Evolutionary conservation across 106 monocot species (phyloP).

Genomic region (Alisma plantagoaquatica): DNA sequence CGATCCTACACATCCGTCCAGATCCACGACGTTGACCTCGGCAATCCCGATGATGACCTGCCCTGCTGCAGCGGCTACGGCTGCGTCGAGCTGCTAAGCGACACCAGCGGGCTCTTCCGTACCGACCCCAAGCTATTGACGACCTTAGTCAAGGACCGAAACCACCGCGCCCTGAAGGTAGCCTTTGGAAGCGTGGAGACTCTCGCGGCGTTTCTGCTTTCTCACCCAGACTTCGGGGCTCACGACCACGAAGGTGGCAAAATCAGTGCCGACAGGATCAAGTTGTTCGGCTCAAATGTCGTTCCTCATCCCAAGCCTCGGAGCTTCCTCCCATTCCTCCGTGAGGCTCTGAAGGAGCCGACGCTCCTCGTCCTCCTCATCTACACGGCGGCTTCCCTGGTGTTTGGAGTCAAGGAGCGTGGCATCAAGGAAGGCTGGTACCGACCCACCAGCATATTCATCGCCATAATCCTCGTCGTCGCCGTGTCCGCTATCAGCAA

Average conservation of each 20-base stretch:
- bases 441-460: constrained; percentile 43
- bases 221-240: constrained; percentile 17
- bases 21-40: neutral
- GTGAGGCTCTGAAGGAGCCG: constrained; percentile 31
- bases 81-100: too few species aligned
- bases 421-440: constrained; percentile 52
- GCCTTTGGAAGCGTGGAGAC: constrained; percentile 23
- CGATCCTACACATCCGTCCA: neutral
- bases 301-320: constrained; percentile 20
- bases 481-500: constrained; percentile 38
- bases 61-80: too few species aligned
- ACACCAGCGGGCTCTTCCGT: neutral
- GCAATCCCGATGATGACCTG: too few species aligned
- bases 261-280: constrained; percentile 7
- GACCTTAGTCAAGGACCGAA: constrained; percentile 20
- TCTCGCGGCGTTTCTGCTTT: constrained; percentile 7
- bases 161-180: neutral
- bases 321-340: constrained; percentile 25
- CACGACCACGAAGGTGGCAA: constrained; percentile 5
- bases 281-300: too few species aligned
- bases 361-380: constrained; percentile 30
- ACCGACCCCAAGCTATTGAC: neutral
- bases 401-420: constrained; percentile 46
- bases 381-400: constrained; percentile 33
- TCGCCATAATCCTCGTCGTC: constrained; percentile 41